Conservation (phyloP, 2,329 filamentous ascomycete genomes). For the Dryadomyces sulphureus region DNA sequence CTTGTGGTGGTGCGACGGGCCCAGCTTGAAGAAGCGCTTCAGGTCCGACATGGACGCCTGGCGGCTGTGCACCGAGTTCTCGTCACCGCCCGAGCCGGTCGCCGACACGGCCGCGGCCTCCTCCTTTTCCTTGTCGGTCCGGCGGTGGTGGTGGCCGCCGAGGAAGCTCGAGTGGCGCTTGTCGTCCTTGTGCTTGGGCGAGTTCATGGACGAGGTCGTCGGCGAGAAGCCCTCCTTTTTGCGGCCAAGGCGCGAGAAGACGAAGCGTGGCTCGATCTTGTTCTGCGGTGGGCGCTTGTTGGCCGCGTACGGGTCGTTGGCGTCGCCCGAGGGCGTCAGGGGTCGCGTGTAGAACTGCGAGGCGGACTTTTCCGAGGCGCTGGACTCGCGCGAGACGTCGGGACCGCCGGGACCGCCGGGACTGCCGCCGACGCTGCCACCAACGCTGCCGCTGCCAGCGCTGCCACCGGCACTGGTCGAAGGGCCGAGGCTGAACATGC, state of each 20-base stretch:
- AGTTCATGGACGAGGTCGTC: constrained; percentile 32
- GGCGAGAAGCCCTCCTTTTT: constrained; percentile 56
- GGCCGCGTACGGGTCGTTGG: constrained; percentile 77
- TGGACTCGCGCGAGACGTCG: constrained; percentile 44
- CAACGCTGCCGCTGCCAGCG: no score
- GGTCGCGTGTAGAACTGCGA: constrained; percentile 55
- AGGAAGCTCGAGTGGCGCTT: constrained; percentile 36
- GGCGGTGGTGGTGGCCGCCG: constrained; percentile 20
- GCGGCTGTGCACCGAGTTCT: constrained; percentile 33
- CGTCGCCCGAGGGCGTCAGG: constrained; percentile 64
- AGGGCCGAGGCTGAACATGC: constrained; percentile 36
- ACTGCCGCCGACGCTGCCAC: no score
- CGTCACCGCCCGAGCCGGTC: constrained; percentile 10
- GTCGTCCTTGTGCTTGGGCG: constrained; percentile 31
- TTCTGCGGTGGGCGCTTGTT: constrained; percentile 58
- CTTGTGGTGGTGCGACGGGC: constrained; percentile 50
- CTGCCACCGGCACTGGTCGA: constrained; percentile 15
- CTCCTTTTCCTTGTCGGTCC: constrained; percentile 25
- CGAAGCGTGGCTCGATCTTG: constrained; percentile 63
- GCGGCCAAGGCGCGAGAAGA: constrained; percentile 66
- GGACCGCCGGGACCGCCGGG: constrained; percentile 28
- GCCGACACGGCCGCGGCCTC: no score
- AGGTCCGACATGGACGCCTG: constrained; percentile 85
- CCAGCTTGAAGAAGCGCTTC: constrained; percentile 89
- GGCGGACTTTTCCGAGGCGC: constrained; percentile 44